Conservation (phyloP, 1,284 basidiomycete genomes). For the Trichosporon sp. region DNA sequence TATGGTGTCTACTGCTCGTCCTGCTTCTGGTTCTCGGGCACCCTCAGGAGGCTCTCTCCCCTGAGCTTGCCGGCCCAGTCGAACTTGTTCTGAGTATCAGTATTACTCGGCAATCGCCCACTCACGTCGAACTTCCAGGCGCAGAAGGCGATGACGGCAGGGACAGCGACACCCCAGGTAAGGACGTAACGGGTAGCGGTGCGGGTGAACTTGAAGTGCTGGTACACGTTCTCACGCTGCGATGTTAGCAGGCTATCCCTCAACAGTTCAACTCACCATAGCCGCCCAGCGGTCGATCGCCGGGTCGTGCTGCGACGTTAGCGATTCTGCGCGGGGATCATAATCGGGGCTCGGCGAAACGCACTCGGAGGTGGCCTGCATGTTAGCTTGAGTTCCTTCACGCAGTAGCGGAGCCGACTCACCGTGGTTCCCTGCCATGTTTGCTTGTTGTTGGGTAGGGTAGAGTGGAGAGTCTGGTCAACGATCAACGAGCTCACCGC, state of each 20-base stretch:
- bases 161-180: slow-evolving; percentile 36
- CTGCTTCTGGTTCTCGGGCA: slow-evolving; percentile 16
- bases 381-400: slow-evolving; percentile 2
- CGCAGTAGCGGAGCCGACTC: not conserved
- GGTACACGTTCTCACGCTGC: slow-evolving; percentile 72
- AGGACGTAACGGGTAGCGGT: slow-evolving; percentile 50
- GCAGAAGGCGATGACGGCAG: slow-evolving; percentile 30
- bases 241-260: not conserved
- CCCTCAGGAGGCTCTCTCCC: slow-evolving; percentile 29
- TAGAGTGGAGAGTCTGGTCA: not conserved
- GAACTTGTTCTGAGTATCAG: slow-evolving; percentile 20
- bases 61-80: slow-evolving; percentile 44
- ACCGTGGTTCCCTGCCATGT: slow-evolving; percentile 30
- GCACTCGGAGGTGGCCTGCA: slow-evolving; percentile 40
- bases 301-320: slow-evolving; percentile 59
- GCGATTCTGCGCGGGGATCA: not conserved
- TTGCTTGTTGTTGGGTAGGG: slow-evolving; percentile 6
- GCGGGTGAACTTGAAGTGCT: slow-evolving; percentile 70
- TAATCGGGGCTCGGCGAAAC: not conserved
- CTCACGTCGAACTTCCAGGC: slow-evolving; percentile 38
- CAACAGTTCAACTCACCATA: slow-evolving; percentile 55
- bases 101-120: not conserved
- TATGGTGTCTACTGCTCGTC: slow-evolving; percentile 16
- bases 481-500: slow-evolving; percentile 5
- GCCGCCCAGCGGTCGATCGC: slow-evolving; percentile 71